Base-by-base conservation (phyloP, 805 yeast species). In the Sungouiozyma intestinalis region DNA sequence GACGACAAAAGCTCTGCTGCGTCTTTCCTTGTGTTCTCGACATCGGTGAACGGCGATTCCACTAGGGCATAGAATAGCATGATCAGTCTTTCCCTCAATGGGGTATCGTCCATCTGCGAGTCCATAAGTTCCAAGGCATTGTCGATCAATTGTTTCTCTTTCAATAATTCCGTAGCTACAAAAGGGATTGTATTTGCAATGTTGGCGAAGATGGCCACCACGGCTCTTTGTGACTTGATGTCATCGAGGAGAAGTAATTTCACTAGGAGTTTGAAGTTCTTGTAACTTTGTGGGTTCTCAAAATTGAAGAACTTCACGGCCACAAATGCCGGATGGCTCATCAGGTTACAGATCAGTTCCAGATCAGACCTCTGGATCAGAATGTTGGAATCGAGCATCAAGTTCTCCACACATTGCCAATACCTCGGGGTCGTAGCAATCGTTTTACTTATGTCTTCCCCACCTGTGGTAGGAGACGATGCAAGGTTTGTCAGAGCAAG, bases 401-500 rank as follows among this genome's bases (percentile, higher is more conserved):
- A 50, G 21, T 57, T 56, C 45, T 71, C 75, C 13, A 80, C 65
- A 20, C 65, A 66, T 1, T 66, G 50, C 72, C 79, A 76, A 39
- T 68, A 63, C 5, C 64, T 56, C 3, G 64, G 57, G 36, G 62
- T 57, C 4, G 69, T 62, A 11, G 47, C 51, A 17, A 50, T 53
- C 21, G 48, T 47, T 32, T 39, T 57, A 43, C 54, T 60, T 33
- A 58, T 64, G 20, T 70, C 61, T 8, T 69, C 67, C 31, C 67
- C 58, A 13, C 58, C 59, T 3, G 67, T 64, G 9, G 65, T 65
- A 35, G 64, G 65, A 2, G 68, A 45, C 0, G 85, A 69, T 0
- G 85, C 73, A 6, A 81, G 48, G 57, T 83, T 84, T 1, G 90
- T 83, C 21, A 83, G 65, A 0, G 88, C 85, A 17, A 79, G 54